Percentiles rank a stretch among this genome's conserved stretches.
Conservation (phyloP, 2,329 filamentous ascomycete species). For the Drechslera avenae region DNA sequence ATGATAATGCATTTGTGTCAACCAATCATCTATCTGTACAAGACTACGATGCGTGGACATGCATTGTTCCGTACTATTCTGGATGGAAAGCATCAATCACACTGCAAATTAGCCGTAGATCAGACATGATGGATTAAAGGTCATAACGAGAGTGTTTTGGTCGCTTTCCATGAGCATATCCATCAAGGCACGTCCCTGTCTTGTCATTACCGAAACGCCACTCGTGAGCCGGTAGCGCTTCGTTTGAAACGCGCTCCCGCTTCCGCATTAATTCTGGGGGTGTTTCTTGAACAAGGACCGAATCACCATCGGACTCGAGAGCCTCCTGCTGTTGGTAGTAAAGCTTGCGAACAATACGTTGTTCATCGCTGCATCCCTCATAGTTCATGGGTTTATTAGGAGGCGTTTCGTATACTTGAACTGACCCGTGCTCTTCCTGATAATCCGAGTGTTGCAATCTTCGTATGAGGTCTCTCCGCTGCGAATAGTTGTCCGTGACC, state of each 20-base stretch:
- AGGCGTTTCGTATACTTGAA: conserved; percentile 9
- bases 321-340: neutral
- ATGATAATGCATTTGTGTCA: too few relatives aligned
- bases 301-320: neutral
- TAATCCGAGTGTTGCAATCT: neutral
- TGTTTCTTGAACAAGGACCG: conserved; percentile 14
- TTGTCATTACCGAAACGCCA: neutral
- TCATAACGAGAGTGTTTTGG: neutral
- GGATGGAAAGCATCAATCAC: neutral
- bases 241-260: neutral
- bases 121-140: neutral
- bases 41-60: too few relatives aligned
- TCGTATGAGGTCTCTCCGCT: neutral
- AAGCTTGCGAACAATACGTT: neutral
- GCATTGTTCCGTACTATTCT: too few relatives aligned
- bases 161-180: neutral
- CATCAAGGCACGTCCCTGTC: too few relatives aligned
- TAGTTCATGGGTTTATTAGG: neutral
- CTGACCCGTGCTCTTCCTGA: neutral
- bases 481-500: neutral
- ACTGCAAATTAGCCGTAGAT: neutral
- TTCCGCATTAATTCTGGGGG: conserved; percentile 4
- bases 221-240: neutral
- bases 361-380: neutral
- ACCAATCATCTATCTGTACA: too few relatives aligned